These are phyloP conservation scores for Dittrichia graveolens DNA, from an alignment of 129 eudicot genomes.

Conservation along the genomic window DNA sequence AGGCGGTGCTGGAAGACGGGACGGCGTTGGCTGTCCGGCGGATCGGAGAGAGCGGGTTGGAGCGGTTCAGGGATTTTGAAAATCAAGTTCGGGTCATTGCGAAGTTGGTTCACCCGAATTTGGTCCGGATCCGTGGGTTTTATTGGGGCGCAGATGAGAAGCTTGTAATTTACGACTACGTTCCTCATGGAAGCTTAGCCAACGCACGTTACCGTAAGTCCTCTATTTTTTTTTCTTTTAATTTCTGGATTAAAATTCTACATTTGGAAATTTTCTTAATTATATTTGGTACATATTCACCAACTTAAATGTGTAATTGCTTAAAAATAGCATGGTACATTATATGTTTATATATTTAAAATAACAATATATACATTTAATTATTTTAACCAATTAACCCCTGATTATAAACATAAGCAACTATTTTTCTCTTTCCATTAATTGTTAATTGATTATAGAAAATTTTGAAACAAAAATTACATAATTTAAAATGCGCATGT, in stretches of 20 bases:
- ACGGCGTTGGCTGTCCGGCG: slow-evolving; percentile 78
- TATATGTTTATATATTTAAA: too few species aligned
- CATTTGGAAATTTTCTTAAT: too few species aligned
- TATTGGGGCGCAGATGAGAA: slow-evolving; percentile 95
- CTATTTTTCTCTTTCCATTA: neutral
- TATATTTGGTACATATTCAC: too few species aligned
- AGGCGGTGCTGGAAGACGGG: slow-evolving; percentile 93
- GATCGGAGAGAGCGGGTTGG: slow-evolving; percentile 78
- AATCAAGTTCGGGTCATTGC: slow-evolving; percentile 74
- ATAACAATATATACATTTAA: too few species aligned
- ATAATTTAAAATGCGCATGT: neutral
- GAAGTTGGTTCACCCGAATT: slow-evolving; percentile 80
- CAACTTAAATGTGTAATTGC: too few species aligned
- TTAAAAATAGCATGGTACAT: too few species aligned
- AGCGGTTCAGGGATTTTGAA: slow-evolving; percentile 86
- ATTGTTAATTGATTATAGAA: neutral
- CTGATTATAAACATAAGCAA: too few species aligned
- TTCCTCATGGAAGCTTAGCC: slow-evolving; percentile 96
- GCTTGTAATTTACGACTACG: slow-evolving; percentile 84
- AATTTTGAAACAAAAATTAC: neutral
- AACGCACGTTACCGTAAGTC: slow-evolving; percentile 88
- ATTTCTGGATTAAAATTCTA: neutral
- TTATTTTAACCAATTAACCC: too few species aligned
- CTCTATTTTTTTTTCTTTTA: neutral
- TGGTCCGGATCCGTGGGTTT: slow-evolving; percentile 94